Conservation (phyloP, 768 basidiomycete genomes). For the Suillus clintonianus region DNA sequence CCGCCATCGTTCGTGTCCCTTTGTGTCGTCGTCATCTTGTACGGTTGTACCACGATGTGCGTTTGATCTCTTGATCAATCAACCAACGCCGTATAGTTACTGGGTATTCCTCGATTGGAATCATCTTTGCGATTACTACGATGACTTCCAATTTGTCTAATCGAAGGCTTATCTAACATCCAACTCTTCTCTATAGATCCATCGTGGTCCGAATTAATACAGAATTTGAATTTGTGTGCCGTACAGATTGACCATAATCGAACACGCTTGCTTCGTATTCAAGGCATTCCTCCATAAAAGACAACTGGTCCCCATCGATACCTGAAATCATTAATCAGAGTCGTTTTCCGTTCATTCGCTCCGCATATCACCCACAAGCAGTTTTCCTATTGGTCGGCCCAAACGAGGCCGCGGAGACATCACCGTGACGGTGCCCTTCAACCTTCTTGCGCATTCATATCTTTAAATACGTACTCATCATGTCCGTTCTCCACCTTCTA, state of each 20-base stretch:
- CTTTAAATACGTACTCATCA: no score
- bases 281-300: no score
- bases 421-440: no score
- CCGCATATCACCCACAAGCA: not conserved
- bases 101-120: not conserved
- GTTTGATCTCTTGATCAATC: not conserved
- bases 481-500: no score
- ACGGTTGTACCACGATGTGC: not conserved
- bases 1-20: not conserved
- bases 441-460: no score
- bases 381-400: no score
- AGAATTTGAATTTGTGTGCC: not conserved
- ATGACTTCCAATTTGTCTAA: not conserved
- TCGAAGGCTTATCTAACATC: not conserved
- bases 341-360: not conserved
- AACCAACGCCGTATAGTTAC: no score
- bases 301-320: not conserved
- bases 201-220: not conserved
- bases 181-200: not conserved
- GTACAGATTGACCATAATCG: not conserved
- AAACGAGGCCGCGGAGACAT: no score
- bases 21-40: not conserved
- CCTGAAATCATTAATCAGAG: not conserved
- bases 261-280: not conserved
- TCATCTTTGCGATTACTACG: not conserved